phyloP scores from a whole-genome alignment of 768 basidiomycete species.

The Multifurca ochricompacta region DNA sequence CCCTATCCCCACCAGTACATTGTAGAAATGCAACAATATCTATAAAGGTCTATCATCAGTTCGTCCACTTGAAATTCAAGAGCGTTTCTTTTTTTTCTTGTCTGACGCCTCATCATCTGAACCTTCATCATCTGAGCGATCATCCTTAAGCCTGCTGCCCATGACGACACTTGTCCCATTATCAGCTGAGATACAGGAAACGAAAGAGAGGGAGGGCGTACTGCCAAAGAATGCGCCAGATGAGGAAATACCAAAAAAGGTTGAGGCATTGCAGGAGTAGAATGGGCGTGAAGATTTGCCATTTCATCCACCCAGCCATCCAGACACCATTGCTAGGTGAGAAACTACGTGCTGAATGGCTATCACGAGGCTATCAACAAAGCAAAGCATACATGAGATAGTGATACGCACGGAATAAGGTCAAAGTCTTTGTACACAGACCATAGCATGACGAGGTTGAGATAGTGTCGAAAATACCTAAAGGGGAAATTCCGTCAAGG shows the following conservation, averaged over 20 bases:
- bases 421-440: slow-evolving; percentile 80
- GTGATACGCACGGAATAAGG: slow-evolving; percentile 58
- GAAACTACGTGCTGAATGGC: slow-evolving; percentile 51
- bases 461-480: slow-evolving; percentile 91
- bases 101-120: background rate
- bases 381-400: background rate
- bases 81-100: slow-evolving; percentile 3
- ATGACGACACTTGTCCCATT: slow-evolving; percentile 41
- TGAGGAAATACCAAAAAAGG: slow-evolving; percentile 88
- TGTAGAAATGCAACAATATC: background rate
- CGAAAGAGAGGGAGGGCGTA: slow-evolving; percentile 30
- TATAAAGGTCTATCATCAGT: slow-evolving; percentile 29
- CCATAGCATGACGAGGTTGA: slow-evolving; percentile 80
- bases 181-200: background rate
- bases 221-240: slow-evolving; percentile 70
- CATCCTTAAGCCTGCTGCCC: slow-evolving; percentile 47
- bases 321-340: slow-evolving; percentile 55
- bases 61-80: slow-evolving; percentile 31
- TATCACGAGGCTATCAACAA: slow-evolving; percentile 23
- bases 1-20: background rate
- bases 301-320: slow-evolving; percentile 70
- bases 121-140: slow-evolving; percentile 74
- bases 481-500: background rate
- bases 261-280: slow-evolving; percentile 75
- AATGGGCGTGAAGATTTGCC: slow-evolving; percentile 72